Conservation (phyloP, 1,139 yeast genomes). For the Zygoascus meyerae region DNA sequence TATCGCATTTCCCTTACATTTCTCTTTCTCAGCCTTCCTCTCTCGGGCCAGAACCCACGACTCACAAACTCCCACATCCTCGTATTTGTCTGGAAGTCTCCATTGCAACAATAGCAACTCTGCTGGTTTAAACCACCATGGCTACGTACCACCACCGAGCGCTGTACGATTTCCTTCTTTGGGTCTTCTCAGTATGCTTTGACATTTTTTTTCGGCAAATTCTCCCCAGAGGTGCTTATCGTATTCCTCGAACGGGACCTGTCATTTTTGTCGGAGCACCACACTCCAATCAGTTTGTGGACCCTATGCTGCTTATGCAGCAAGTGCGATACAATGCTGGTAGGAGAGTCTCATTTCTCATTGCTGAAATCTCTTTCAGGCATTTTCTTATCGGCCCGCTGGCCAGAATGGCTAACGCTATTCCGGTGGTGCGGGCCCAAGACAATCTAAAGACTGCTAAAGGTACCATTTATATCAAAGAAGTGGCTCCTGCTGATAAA, state of each 20-base stretch:
- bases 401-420: constrained; percentile 70
- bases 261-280: constrained; percentile 96
- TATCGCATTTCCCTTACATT: too few species aligned
- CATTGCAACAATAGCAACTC: too few species aligned
- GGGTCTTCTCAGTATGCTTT: constrained; percentile 38
- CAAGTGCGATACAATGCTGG: constrained; percentile 68
- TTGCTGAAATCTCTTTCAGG: constrained; percentile 77
- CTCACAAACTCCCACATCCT: too few species aligned
- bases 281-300: constrained; percentile 95
- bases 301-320: constrained; percentile 78
- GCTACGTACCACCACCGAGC: constrained; percentile 15
- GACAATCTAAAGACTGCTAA: constrained; percentile 61
- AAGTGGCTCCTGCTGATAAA: constrained; percentile 17
- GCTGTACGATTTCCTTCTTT: constrained; percentile 35
- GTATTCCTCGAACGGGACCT: constrained; percentile 79
- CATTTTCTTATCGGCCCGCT: constrained; percentile 65
- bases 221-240: constrained; percentile 83
- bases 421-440: constrained; percentile 89
- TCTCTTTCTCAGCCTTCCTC: too few species aligned
- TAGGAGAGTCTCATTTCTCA: constrained; percentile 74
- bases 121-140: not conserved
- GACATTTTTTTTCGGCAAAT: constrained; percentile 79
- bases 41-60: too few species aligned
- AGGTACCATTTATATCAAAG: constrained; percentile 55
- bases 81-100: too few species aligned